Evolutionary conservation across 371 early-diverging fungal genomes (phyloP).

Genomic region (Actinomortierella wolfii): DNA sequence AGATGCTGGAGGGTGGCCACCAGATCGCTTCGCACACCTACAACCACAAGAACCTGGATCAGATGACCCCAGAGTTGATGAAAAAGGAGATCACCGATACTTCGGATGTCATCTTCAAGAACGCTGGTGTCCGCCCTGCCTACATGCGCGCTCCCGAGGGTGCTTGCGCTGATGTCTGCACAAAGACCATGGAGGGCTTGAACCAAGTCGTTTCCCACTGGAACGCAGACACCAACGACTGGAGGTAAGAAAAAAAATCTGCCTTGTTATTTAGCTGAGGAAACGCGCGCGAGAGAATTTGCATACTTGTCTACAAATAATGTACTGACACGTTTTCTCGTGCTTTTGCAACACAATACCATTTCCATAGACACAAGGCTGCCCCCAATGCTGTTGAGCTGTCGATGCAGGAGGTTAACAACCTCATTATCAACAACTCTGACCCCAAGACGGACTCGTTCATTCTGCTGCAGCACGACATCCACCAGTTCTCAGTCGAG

Average conservation of each 20-base stretch:
- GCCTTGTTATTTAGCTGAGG: slow-evolving; percentile 7
- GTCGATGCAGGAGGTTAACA: slow-evolving; percentile 34
- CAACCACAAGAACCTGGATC: slow-evolving; percentile 51
- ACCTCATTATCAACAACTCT: slow-evolving; percentile 14
- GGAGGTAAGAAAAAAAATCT: slow-evolving; percentile 26
- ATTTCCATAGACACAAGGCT: slow-evolving; percentile 2
- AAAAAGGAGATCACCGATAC: slow-evolving; percentile 26
- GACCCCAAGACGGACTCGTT: slow-evolving; percentile 33
- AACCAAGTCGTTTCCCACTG: slow-evolving; percentile 57
- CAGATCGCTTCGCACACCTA: slow-evolving; percentile 66
- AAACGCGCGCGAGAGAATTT: slow-evolving; percentile 3
- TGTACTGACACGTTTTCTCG: too few relatives aligned
- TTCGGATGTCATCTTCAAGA: slow-evolving; percentile 20
- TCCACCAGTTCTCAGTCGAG: slow-evolving; percentile 51
- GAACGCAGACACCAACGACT: slow-evolving; percentile 64
- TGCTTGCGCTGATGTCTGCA: slow-evolving; percentile 37
- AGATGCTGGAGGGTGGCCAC: slow-evolving; percentile 49
- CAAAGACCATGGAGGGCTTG: slow-evolving; percentile 48
- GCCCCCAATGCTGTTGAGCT: slow-evolving; percentile 8
- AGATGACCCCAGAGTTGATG: slow-evolving; percentile 20
- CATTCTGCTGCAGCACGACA: slow-evolving; percentile 50
- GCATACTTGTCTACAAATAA: too few relatives aligned
- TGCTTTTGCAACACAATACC: not conserved
- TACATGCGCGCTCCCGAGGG: slow-evolving; percentile 62
- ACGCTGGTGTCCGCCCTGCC: slow-evolving; percentile 29